These are phyloP conservation scores for Mycena sp. DNA, from an alignment of 1,284 basidiomycete species.

Conservation along the genomic window DNA sequence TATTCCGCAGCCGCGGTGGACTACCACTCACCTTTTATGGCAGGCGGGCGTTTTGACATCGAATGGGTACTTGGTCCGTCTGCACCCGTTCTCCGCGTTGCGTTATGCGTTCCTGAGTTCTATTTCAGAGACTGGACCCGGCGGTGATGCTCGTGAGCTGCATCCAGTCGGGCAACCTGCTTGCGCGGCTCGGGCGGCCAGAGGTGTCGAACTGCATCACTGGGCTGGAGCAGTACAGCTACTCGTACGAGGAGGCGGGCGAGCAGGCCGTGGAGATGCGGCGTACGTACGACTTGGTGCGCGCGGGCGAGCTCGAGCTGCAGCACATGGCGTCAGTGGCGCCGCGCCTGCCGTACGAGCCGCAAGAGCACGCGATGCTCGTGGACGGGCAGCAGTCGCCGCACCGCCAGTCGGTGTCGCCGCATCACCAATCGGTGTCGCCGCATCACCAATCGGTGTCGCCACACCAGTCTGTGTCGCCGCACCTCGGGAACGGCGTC, in stretches of 20 bases:
- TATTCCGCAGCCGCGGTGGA: background rate
- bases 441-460: slow-evolving; percentile 1
- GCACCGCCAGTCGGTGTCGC: background rate
- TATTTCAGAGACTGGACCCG: slow-evolving; percentile 74
- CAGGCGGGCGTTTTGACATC: slow-evolving; percentile 77
- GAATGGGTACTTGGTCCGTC: slow-evolving; percentile 83
- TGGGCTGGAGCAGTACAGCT: slow-evolving; percentile 88
- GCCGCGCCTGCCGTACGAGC: slow-evolving; percentile 45
- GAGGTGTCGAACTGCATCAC: slow-evolving; percentile 87
- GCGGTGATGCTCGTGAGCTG: slow-evolving; percentile 89
- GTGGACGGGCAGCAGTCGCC: slow-evolving; percentile 35
- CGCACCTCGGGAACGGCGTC: slow-evolving; percentile 23
- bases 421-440: background rate
- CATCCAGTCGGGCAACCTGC: slow-evolving; percentile 84
- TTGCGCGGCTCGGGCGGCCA: slow-evolving; percentile 83
- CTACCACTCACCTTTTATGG: background rate
- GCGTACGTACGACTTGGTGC: slow-evolving; percentile 61
- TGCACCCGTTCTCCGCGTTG: slow-evolving; percentile 29
- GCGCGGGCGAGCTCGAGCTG: slow-evolving; percentile 61
- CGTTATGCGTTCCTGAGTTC: slow-evolving; percentile 29
- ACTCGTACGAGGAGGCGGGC: slow-evolving; percentile 87
- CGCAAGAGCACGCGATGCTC: slow-evolving; percentile 39
- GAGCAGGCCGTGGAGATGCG: slow-evolving; percentile 80
- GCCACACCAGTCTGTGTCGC: background rate
- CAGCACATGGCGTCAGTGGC: slow-evolving; percentile 64